Percentiles rank a stretch among this genome's conserved stretches.
phyloP scores from a whole-genome alignment of 768 basidiomycete species.

The Russula compacta region DNA sequence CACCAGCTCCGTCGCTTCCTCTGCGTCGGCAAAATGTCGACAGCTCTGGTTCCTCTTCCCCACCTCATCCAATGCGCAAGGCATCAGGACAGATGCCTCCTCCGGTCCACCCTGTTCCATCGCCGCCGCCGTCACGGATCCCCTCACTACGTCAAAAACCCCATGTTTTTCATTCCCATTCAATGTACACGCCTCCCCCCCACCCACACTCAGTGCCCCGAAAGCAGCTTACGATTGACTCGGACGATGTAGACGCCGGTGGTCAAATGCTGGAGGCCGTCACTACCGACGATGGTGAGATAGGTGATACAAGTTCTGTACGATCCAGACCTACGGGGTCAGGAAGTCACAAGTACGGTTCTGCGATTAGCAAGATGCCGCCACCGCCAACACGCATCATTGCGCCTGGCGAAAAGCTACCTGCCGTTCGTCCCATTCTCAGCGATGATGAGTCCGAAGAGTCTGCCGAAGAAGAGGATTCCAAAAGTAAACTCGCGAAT shows the following conservation, averaged over 20 bases:
- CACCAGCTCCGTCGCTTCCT: conserved; percentile 5
- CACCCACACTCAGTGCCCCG: background rate
- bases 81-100: background rate
- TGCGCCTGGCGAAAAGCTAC: conserved; percentile 58
- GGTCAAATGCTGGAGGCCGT: background rate
- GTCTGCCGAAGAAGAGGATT: conserved; percentile 41
- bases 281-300: background rate
- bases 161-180: background rate
- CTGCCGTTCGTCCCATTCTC: conserved; percentile 46
- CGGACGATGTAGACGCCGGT: background rate
- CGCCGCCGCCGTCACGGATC: background rate
- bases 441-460: conserved; percentile 34
- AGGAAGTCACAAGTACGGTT: background rate
- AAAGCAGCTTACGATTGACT: background rate
- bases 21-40: background rate
- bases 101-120: background rate
- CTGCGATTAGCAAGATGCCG: conserved; percentile 31
- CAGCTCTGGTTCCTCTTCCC: background rate
- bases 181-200: background rate
- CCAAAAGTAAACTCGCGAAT: conserved; percentile 36
- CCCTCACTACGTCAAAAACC: background rate
- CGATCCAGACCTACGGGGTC: background rate
- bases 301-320: background rate
- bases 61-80: background rate
- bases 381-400: conserved; percentile 74